These are phyloP conservation scores for Porphyridium purpureum DNA, from an alignment of 23 red algal species.

Conservation along the genomic window DNA sequence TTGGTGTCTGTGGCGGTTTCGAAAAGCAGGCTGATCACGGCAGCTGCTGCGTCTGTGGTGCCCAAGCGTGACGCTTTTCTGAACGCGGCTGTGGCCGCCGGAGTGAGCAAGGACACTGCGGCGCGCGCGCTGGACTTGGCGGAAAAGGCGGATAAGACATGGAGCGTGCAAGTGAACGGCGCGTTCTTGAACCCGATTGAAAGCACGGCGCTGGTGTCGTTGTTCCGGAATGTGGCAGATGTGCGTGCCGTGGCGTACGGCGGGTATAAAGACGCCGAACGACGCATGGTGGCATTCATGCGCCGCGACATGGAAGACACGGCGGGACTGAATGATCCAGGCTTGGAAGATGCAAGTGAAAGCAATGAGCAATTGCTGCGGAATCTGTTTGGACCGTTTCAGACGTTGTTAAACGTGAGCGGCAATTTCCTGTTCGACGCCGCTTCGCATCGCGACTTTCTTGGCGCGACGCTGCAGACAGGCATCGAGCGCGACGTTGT, in stretches of 20 bases:
- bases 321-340: neutral
- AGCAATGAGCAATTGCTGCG: neutral
- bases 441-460: slow-evolving; percentile 44
- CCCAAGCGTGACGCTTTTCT: neutral
- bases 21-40: too few relatives aligned
- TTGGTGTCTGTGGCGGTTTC: too few relatives aligned
- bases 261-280: slow-evolving; percentile 42
- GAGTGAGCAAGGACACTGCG: neutral
- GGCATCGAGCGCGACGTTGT: slow-evolving; percentile 28
- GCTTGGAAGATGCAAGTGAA: neutral
- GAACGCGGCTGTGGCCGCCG: neutral
- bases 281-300: slow-evolving; percentile 14
- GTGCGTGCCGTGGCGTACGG: slow-evolving; percentile 11
- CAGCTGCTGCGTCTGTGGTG: neutral
- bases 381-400: neutral
- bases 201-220: slow-evolving; percentile 8
- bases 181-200: slow-evolving; percentile 51
- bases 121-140: neutral
- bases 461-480: slow-evolving; percentile 33
- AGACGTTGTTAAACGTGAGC: slow-evolving; percentile 10
- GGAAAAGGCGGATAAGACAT: neutral
- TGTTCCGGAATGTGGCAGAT: slow-evolving; percentile 8
- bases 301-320: slow-evolving; percentile 12
- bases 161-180: slow-evolving; percentile 1
- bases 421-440: slow-evolving; percentile 32